Percentiles rank a stretch among this genome's conserved stretches.
Conservation (phyloP, 2,329 filamentous ascomycete genomes). For the Aulographum hederae region DNA sequence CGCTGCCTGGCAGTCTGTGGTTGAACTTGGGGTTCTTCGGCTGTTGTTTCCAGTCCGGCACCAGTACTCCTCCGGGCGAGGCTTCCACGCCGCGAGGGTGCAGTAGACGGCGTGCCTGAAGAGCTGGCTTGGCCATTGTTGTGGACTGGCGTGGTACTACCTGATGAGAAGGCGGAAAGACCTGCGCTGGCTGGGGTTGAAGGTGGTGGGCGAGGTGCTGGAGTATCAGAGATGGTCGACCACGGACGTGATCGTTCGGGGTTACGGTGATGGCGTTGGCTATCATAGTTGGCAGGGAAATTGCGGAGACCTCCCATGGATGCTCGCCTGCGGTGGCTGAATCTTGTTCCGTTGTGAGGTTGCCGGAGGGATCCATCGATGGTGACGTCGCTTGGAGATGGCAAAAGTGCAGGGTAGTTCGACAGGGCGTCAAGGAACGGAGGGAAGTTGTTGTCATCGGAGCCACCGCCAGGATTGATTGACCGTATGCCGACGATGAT, state of each 20-base stretch:
- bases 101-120: conserved; percentile 16
- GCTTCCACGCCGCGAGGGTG: conserved; percentile 20
- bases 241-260: conserved; percentile 23
- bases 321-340: conserved; percentile 32
- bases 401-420: conserved; percentile 25
- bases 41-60: conserved; percentile 23
- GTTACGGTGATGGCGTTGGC: conserved; percentile 31
- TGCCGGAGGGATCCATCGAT: conserved; percentile 33
- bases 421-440: conserved; percentile 33
- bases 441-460: conserved; percentile 23
- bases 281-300: conserved; percentile 32
- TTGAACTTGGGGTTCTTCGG: conserved; percentile 18
- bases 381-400: conserved; percentile 27
- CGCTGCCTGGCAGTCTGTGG: conserved; percentile 30
- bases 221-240: conserved; percentile 33
- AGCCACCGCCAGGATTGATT: conserved; percentile 33
- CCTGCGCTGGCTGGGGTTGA: conserved; percentile 43
- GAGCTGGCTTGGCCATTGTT: conserved; percentile 12
- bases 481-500: conserved; percentile 53
- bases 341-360: conserved; percentile 34
- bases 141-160: conserved; percentile 22
- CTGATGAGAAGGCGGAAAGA: conserved; percentile 34
- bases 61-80: conserved; percentile 20
- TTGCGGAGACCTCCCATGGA: conserved; percentile 33
- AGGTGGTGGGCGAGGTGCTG: conserved; percentile 40